These are phyloP conservation scores for Austropuccinia psidii DNA, from an alignment of 1,284 basidiomycete species.

Conservation along the genomic window DNA sequence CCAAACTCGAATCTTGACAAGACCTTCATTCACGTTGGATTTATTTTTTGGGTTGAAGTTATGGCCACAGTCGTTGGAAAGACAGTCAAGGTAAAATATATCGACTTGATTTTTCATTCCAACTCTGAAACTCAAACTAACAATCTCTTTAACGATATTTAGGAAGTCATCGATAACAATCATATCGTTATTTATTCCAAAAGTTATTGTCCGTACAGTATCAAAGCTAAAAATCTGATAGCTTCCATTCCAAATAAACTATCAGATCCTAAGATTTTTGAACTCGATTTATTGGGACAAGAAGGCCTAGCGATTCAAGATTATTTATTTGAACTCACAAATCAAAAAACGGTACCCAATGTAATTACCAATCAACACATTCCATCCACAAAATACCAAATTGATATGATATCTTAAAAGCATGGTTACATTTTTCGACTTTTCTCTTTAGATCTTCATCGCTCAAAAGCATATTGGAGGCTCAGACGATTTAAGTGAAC, in stretches of 20 bases:
- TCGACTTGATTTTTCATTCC: background rate
- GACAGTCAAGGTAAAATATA: too few species aligned
- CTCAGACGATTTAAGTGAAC: background rate
- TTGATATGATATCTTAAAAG: background rate
- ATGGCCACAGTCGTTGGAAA: too few species aligned
- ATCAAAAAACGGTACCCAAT: constrained; percentile 24
- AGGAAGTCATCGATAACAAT: background rate
- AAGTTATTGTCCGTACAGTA: constrained; percentile 18
- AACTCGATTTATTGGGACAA: constrained; percentile 16
- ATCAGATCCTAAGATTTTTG: background rate
- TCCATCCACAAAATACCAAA: background rate
- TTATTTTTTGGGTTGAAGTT: too few species aligned
- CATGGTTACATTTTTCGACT: background rate
- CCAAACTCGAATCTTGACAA: too few species aligned
- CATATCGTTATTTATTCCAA: constrained; percentile 26
- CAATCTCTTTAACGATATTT: background rate
- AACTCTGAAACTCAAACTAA: background rate
- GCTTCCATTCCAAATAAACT: background rate
- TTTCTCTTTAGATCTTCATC: constrained; percentile 25
- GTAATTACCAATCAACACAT: background rate
- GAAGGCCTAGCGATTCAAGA: background rate
- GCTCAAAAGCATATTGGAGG: constrained; percentile 24
- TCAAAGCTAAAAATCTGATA: background rate
- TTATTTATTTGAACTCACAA: constrained; percentile 6
- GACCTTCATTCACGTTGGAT: too few species aligned